Evolutionary conservation across 257 asterid species (phyloP).

Genomic region (Apocynum venetum): DNA sequence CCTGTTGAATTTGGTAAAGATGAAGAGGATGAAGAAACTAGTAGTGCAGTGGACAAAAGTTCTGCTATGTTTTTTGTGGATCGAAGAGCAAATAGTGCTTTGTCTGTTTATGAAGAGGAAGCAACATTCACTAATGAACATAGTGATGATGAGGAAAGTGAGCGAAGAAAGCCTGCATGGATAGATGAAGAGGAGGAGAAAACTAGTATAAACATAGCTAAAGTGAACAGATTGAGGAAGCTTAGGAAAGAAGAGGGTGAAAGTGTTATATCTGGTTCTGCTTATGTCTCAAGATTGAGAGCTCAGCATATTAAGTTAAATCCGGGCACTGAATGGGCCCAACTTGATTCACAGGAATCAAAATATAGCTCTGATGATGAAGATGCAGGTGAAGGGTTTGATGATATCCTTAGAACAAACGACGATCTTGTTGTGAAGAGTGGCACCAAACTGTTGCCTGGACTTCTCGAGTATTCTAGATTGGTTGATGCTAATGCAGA

Average conservation of each 20-base stretch:
- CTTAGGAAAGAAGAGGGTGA: slow-evolving; percentile 78
- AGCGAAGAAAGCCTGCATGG: slow-evolving; percentile 67
- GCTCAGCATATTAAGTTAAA: slow-evolving; percentile 86
- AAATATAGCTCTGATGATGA: slow-evolving; percentile 58
- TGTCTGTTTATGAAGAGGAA: slow-evolving; percentile 66
- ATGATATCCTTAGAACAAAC: slow-evolving; percentile 53
- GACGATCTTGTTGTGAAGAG: slow-evolving; percentile 66
- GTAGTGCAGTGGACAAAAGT: slow-evolving; percentile 32
- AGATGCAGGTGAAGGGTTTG: slow-evolving; percentile 45
- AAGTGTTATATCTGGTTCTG: slow-evolving; percentile 59
- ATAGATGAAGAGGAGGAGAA: slow-evolving; percentile 84
- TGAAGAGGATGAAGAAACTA: slow-evolving; percentile 45
- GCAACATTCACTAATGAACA: slow-evolving; percentile 23
- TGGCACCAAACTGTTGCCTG: slow-evolving; percentile 55
- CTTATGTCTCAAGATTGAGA: slow-evolving; percentile 68
- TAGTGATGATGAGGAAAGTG: slow-evolving; percentile 18
- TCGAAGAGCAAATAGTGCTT: slow-evolving; percentile 40
- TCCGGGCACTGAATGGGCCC: slow-evolving; percentile 89
- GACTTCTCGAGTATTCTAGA: slow-evolving; percentile 72
- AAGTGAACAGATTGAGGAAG: slow-evolving; percentile 68
- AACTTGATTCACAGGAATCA: slow-evolving; percentile 31
- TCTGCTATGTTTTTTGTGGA: slow-evolving; percentile 69
- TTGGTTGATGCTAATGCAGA: slow-evolving; percentile 70
- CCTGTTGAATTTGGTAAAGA: slow-evolving; percentile 58
- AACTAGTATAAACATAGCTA: slow-evolving; percentile 56